Percentiles rank a stretch among this genome's conserved stretches.
Conservation (phyloP, 768 basidiomycete genomes). For the Mycena albidolilacea region DNA sequence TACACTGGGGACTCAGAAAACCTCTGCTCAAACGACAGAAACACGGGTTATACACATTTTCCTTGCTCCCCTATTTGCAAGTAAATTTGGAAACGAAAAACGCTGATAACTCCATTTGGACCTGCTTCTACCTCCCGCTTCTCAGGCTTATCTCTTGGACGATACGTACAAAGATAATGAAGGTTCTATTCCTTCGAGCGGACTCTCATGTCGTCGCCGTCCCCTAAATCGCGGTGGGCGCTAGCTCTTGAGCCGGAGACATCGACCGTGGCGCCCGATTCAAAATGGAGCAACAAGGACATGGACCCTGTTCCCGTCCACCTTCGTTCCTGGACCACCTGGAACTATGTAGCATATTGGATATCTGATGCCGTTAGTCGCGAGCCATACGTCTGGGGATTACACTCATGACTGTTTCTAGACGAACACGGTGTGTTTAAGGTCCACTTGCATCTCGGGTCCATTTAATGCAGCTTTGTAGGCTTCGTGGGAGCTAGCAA, state of each 20-base stretch:
- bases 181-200: slow-evolving; percentile 20
- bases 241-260: slow-evolving; percentile 63
- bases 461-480: slow-evolving; percentile 40
- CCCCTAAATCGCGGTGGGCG: slow-evolving; percentile 44
- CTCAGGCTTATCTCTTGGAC: slow-evolving; percentile 6
- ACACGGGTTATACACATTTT: background rate
- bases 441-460: slow-evolving; percentile 23
- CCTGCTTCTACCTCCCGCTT: background rate
- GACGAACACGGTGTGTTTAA: slow-evolving; percentile 28
- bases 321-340: slow-evolving; percentile 75
- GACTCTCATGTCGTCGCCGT: slow-evolving; percentile 26
- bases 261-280: slow-evolving; percentile 70
- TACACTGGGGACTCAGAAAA: too few species aligned
- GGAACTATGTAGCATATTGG: slow-evolving; percentile 79
- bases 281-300: slow-evolving; percentile 80
- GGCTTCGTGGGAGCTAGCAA: slow-evolving; percentile 73
- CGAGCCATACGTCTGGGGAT: background rate
- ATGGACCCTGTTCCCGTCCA: slow-evolving; percentile 82
- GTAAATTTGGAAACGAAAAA: background rate
- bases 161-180: slow-evolving; percentile 2
- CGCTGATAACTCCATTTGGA: background rate
- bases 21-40: background rate
- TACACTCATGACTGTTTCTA: slow-evolving; percentile 3
- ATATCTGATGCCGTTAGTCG: slow-evolving; percentile 60
- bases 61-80: background rate